Evolutionary conservation across 257 asterid genomes (phyloP).

Genomic region (Coffea eugenioides): DNA sequence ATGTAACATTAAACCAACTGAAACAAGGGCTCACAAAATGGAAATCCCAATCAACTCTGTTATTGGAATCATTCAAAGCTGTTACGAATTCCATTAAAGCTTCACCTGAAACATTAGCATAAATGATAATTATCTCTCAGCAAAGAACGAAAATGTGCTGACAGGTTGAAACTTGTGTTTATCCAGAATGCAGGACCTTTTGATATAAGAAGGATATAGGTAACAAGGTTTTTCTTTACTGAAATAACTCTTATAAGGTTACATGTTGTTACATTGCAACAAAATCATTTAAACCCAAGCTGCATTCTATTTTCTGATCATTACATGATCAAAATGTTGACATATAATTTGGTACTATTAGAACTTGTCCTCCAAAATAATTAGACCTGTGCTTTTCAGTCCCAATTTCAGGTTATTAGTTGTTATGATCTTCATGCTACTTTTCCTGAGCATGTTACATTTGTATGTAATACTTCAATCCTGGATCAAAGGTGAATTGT

Average conservation of each 20-base stretch:
- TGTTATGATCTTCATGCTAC: not conserved
- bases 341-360: not conserved
- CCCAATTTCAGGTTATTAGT: not conserved
- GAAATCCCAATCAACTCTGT: constrained; percentile 58
- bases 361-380: not conserved
- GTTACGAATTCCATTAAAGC: constrained; percentile 54
- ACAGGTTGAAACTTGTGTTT: not conserved
- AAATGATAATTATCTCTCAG: not conserved
- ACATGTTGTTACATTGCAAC: not conserved
- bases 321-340: not conserved
- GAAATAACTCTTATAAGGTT: not conserved
- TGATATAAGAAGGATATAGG: not conserved
- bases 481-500: not conserved
- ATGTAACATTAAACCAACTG: constrained; percentile 87
- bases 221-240: not conserved
- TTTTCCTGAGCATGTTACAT: not conserved
- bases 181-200: not conserved
- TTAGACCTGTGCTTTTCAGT: not conserved
- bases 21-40: constrained; percentile 78
- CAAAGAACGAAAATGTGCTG: not conserved
- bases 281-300: not conserved
- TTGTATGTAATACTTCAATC: not conserved
- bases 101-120: constrained; percentile 49
- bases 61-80: constrained; percentile 61
- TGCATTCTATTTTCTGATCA: not conserved